phyloP scores from a whole-genome alignment of 192 early-diverging fungal species.

The Dissophora ornata region DNA sequence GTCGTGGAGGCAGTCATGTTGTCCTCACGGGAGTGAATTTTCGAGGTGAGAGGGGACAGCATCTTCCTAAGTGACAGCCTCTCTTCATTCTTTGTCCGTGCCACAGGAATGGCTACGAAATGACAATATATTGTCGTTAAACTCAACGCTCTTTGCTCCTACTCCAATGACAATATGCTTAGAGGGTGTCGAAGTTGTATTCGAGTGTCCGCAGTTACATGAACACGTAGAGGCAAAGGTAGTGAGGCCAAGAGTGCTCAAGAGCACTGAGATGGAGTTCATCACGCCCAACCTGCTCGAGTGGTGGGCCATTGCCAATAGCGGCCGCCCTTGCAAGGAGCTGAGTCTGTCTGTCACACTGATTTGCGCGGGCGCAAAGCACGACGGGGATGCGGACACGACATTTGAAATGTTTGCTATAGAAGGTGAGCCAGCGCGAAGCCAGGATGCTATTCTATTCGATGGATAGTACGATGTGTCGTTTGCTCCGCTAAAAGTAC shows the following conservation, averaged over 20 bases:
- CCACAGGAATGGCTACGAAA: too few species aligned
- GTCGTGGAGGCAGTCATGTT: slow-evolving; percentile 22
- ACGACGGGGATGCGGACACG: slow-evolving; percentile 10
- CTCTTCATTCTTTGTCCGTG: too few species aligned
- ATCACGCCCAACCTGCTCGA: slow-evolving; percentile 28
- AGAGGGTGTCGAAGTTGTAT: slow-evolving; percentile 39
- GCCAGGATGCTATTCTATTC: not conserved
- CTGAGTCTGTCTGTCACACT: slow-evolving; percentile 29
- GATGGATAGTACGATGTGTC: too few species aligned
- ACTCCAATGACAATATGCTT: not conserved
- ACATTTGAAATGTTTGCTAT: slow-evolving; percentile 25
- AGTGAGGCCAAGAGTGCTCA: slow-evolving; percentile 25
- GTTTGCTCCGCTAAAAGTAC: too few species aligned
- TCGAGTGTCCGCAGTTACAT: slow-evolving; percentile 25
- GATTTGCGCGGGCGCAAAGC: slow-evolving; percentile 23
- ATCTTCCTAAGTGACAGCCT: too few species aligned
- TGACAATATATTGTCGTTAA: not conserved
- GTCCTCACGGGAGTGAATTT: slow-evolving; percentile 33
- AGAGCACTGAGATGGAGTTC: slow-evolving; percentile 38
- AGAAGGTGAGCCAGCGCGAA: slow-evolving; percentile 23
- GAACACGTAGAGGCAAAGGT: slow-evolving; percentile 7
- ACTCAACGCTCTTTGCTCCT: not conserved
- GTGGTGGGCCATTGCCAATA: slow-evolving; percentile 16
- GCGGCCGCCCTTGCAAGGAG: not conserved
- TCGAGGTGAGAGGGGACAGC: slow-evolving; percentile 34